Percentiles rank a stretch among this genome's conserved stretches.
These are phyloP conservation scores for Willaertia magna DNA, from an alignment of 208 protist genomes.

Conservation along the genomic window DNA sequence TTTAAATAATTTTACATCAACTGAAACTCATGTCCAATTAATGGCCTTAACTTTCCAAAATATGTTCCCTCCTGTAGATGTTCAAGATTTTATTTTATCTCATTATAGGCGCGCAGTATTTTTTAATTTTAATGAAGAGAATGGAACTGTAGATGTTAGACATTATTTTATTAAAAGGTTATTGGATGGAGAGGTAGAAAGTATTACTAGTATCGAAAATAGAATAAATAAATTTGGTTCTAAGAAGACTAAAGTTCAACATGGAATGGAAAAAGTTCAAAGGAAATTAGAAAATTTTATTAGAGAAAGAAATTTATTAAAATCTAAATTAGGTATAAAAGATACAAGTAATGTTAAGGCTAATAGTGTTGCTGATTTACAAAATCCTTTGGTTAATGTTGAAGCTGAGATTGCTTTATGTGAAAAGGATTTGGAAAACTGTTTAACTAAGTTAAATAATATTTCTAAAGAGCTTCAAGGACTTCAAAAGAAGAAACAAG, in stretches of 20 bases:
- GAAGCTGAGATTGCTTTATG: neutral
- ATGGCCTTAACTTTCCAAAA: neutral
- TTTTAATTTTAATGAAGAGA: neutral
- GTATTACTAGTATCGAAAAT: too few species aligned
- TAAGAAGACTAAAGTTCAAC: neutral
- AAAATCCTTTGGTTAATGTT: neutral
- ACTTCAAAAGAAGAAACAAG: neutral
- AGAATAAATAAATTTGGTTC: neutral
- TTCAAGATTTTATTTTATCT: neutral
- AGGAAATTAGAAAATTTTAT: neutral
- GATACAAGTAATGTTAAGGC: neutral
- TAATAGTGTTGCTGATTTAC: neutral
- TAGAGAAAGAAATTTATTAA: neutral
- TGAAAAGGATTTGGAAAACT: neutral
- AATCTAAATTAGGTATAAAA: neutral
- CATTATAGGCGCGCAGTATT: neutral
- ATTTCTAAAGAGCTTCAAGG: neutral
- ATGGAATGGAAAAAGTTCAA: neutral
- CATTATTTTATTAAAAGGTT: neutral
- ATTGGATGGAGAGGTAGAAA: too few species aligned
- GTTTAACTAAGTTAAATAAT: neutral
- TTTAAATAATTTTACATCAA: neutral
- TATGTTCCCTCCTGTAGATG: slow-evolving; percentile 7
- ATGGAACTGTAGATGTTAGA: neutral
- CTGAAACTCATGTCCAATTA: neutral